A percentile compares a stretch with the other conserved stretches of the same genome.
phyloP scores from a whole-genome alignment of 1,284 basidiomycete species.

The Moesziomyces antarcticus region DNA sequence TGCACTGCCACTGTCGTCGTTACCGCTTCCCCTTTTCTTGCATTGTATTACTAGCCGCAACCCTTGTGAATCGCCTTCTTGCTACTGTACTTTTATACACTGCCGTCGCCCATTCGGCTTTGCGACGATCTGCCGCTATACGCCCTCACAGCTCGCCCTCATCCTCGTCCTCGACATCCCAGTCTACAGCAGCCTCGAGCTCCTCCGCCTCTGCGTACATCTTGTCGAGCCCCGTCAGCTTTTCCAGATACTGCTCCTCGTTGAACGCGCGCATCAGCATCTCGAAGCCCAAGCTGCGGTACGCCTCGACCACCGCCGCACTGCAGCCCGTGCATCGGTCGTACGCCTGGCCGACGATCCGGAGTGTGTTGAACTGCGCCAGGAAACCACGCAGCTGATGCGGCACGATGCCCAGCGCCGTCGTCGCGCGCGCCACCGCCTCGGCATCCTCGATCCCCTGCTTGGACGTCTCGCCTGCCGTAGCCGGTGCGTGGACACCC shows the following conservation, averaged over 20 bases:
- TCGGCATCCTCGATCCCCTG: constrained; percentile 25
- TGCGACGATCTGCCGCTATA: too few species aligned
- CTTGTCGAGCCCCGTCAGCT: constrained; percentile 84
- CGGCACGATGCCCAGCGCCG: constrained; percentile 80
- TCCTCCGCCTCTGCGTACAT: constrained; percentile 58
- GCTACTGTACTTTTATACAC: constrained; percentile 4
- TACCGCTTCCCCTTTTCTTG: constrained; percentile 10
- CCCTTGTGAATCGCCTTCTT: constrained; percentile 1
- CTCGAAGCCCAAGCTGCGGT: constrained; percentile 76
- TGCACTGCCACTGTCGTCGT: neutral
- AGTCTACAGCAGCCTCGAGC: constrained; percentile 48
- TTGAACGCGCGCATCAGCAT: constrained; percentile 87
- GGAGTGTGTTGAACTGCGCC: constrained; percentile 83
- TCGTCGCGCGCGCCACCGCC: constrained; percentile 31
- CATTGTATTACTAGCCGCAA: constrained; percentile 28
- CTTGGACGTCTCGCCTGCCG: constrained; percentile 27
- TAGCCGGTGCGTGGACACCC: constrained; percentile 36
- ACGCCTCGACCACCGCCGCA: constrained; percentile 50
- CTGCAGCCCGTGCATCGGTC: constrained; percentile 87
- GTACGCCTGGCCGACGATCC: constrained; percentile 86
- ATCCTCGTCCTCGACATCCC: constrained; percentile 52
- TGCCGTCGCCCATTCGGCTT: neutral
- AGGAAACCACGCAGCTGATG: constrained; percentile 94
- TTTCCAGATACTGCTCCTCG: constrained; percentile 80
- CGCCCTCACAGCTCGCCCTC: constrained; percentile 16